Evolutionary conservation across 2,329 filamentous ascomycete species (phyloP).

Genomic region (Trichoderma koningiopsis): DNA sequence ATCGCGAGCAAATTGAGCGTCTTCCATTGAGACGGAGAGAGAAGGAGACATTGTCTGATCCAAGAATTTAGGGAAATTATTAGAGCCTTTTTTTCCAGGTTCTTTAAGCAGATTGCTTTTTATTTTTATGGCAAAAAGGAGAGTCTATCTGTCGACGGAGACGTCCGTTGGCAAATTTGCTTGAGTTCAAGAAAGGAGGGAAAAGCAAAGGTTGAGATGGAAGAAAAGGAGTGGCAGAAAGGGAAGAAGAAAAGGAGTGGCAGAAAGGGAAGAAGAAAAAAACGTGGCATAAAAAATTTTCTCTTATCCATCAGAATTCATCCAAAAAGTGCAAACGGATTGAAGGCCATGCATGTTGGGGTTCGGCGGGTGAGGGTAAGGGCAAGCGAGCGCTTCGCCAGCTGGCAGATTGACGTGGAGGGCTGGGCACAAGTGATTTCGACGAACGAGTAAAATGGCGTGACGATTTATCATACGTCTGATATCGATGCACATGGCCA

Average conservation of each 20-base stretch:
- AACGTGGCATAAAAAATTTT: background rate
- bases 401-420: slow-evolving; percentile 12
- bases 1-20: background rate
- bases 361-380: slow-evolving; percentile 11
- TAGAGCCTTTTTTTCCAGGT: background rate
- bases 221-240: background rate
- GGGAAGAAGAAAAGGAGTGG: background rate
- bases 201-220: background rate
- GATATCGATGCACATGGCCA: background rate
- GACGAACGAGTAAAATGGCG: background rate
- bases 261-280: background rate
- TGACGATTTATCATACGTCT: background rate
- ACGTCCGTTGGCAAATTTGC: background rate
- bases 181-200: background rate
- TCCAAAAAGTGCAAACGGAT: background rate
- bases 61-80: background rate
- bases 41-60: background rate
- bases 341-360: background rate
- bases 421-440: background rate
- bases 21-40: background rate
- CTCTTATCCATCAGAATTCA: background rate
- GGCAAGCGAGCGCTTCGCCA: slow-evolving; percentile 13
- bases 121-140: background rate
- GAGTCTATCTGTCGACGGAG: background rate
- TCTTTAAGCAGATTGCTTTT: background rate